Conservation (phyloP, 495 filamentous ascomycete species). For the Stereocaulon alpinum region DNA sequence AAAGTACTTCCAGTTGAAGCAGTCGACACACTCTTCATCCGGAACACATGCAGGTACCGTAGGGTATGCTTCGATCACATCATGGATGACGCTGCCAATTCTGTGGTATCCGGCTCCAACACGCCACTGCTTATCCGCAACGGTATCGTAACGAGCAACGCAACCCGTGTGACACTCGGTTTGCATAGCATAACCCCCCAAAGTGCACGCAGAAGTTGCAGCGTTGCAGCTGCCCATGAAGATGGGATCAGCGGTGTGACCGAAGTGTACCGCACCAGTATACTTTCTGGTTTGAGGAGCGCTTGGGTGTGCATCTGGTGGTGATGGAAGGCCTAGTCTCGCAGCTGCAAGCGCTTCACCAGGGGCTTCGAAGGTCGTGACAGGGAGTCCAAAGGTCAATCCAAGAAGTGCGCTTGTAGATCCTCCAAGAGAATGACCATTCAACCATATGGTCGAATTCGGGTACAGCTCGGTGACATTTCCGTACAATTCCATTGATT, state of each 20-base stretch:
- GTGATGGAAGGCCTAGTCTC: constrained; percentile 76
- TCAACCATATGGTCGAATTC: constrained; percentile 72
- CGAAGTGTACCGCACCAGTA: constrained; percentile 85
- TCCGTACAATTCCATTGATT: constrained; percentile 74
- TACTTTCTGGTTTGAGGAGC: constrained; percentile 57
- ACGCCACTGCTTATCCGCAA: constrained; percentile 80
- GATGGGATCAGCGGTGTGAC: constrained; percentile 90
- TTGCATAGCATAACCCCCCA: constrained; percentile 92
- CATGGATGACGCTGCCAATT: constrained; percentile 71
- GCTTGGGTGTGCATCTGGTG: constrained; percentile 62
- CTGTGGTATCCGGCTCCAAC: constrained; percentile 77
- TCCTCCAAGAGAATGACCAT: constrained; percentile 85
- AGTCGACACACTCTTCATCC: constrained; percentile 74
- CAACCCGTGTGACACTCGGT: constrained; percentile 79
- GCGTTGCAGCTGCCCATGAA: constrained; percentile 92
- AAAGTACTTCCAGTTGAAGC: constrained; percentile 88
- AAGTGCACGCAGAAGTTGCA: constrained; percentile 74
- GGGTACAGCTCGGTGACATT: constrained; percentile 90
- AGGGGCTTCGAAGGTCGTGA: constrained; percentile 81
- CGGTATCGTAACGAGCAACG: constrained; percentile 85
- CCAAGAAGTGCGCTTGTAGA: constrained; percentile 76
- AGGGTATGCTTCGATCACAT: constrained; percentile 76
- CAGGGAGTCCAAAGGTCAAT: constrained; percentile 79
- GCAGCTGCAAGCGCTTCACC: constrained; percentile 80
- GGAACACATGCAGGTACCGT: constrained; percentile 64